Evolutionary conservation across 1,284 basidiomycete genomes (phyloP).

Genomic region (Ganoderma meredithae): DNA sequence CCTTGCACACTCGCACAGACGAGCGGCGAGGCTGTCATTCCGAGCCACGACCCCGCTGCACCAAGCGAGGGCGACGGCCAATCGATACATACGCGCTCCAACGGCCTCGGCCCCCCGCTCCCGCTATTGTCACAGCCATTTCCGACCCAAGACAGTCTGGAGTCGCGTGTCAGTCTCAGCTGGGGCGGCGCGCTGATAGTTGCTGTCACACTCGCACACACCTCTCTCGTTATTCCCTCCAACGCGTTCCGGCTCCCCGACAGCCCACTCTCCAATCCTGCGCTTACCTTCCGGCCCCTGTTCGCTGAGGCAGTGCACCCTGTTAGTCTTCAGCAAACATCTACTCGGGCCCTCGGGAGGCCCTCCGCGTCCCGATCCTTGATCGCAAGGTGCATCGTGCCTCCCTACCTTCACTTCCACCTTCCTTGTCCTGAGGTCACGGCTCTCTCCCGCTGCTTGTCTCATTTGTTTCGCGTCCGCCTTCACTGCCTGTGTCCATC

Average conservation of each 20-base stretch:
- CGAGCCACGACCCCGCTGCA: neutral
- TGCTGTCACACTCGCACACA: neutral
- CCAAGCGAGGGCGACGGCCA: neutral
- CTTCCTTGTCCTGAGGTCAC: neutral
- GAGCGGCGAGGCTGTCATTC: neutral
- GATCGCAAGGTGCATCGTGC: slow-evolving; percentile 11
- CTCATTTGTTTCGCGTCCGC: neutral
- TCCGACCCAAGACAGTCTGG: neutral
- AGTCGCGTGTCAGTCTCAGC: slow-evolving; percentile 1
- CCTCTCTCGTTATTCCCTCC: neutral
- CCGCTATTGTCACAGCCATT: neutral
- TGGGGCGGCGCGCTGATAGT: neutral
- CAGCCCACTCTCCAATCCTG: neutral
- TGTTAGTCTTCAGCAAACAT: slow-evolving; percentile 5
- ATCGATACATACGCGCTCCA: slow-evolving; percentile 4
- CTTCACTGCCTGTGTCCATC: slow-evolving; percentile 11
- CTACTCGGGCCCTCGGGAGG: slow-evolving; percentile 10
- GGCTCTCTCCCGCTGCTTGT: neutral
- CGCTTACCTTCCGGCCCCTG: neutral
- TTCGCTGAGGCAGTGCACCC: slow-evolving; percentile 9
- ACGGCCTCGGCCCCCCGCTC: neutral
- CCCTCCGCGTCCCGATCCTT: slow-evolving; percentile 10
- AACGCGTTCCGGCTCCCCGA: neutral
- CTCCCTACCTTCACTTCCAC: neutral
- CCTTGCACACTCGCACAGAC: neutral